These are phyloP conservation scores for Wickerhamomyces sp. DNA, from an alignment of 1,139 yeast genomes.

Conservation along the genomic window DNA sequence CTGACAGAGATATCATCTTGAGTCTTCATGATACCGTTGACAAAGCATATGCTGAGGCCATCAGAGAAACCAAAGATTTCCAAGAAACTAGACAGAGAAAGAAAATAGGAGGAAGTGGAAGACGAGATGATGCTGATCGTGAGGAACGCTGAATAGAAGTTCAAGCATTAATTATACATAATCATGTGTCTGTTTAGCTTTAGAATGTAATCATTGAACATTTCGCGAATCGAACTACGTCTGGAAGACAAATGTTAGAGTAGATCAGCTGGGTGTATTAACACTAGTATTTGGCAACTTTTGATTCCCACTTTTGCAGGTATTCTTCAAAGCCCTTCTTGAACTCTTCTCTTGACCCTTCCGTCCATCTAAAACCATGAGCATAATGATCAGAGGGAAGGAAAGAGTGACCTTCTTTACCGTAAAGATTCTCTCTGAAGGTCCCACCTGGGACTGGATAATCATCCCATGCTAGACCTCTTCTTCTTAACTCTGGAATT, in stretches of 20 bases:
- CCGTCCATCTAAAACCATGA: constrained; percentile 32
- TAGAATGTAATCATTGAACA: too few species aligned
- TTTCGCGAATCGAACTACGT: too few species aligned
- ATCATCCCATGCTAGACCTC: constrained; percentile 29
- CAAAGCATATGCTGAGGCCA: constrained; percentile 88
- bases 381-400: constrained; percentile 31
- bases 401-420: constrained; percentile 4
- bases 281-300: not conserved
- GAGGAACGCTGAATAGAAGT: constrained; percentile 35
- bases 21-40: constrained; percentile 85
- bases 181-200: not conserved
- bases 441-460: constrained; percentile 23
- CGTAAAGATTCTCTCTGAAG: constrained; percentile 8
- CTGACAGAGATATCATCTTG: constrained; percentile 72
- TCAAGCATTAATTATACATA: too few species aligned
- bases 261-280: too few species aligned
- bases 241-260: too few species aligned
- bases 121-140: constrained; percentile 42
- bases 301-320: not conserved
- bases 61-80: constrained; percentile 71
- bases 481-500: constrained; percentile 28
- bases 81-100: constrained; percentile 47
- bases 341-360: constrained; percentile 32
- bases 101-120: constrained; percentile 35
- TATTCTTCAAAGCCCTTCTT: constrained; percentile 17